These are phyloP conservation scores for Halophytophthora batemanensis DNA, from an alignment of 352 stramenopile genomes.

Conservation along the genomic window DNA sequence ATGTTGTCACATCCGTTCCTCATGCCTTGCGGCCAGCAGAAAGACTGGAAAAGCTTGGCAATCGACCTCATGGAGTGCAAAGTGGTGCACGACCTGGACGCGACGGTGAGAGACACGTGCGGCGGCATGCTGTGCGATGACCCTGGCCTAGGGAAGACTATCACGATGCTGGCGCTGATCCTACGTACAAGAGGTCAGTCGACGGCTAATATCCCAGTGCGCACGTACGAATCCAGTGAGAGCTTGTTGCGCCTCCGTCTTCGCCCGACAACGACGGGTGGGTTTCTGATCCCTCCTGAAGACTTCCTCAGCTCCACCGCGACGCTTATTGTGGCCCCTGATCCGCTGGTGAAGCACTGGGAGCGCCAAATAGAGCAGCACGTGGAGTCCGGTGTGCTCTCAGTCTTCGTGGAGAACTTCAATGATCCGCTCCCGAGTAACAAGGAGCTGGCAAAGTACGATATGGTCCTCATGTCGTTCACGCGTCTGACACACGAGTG, in stretches of 20 bases:
- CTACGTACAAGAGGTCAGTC: conserved; percentile 60
- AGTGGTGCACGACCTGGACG: not conserved
- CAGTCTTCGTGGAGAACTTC: conserved; percentile 36
- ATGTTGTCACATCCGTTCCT: conserved; percentile 40
- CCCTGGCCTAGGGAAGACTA: conserved; percentile 73
- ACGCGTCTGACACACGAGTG: conserved; percentile 53
- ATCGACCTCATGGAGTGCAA: conserved; percentile 38
- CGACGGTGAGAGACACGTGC: conserved; percentile 28
- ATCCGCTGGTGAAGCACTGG: conserved; percentile 72
- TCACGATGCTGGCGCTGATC: conserved; percentile 79
- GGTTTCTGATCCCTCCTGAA: conserved; percentile 3
- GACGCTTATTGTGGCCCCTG: conserved; percentile 58
- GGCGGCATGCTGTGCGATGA: conserved; percentile 78
- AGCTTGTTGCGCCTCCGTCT: conserved; percentile 10
- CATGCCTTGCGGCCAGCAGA: not conserved
- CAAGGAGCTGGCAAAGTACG: conserved; percentile 40
- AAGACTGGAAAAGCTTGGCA: not conserved
- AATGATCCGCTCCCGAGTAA: conserved; percentile 26
- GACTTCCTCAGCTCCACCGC: conserved; percentile 38
- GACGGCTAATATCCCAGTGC: conserved; percentile 7
- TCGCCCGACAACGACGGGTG: conserved; percentile 4
- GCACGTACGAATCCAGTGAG: conserved; percentile 3
- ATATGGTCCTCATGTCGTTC: conserved; percentile 72
- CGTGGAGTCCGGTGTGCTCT: conserved; percentile 21
- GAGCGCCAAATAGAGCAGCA: conserved; percentile 59